Percentiles rank a stretch among this genome's conserved stretches.
phyloP scores from a whole-genome alignment of 345 rosid genomes.

The Orychophragmus violaceus region DNA sequence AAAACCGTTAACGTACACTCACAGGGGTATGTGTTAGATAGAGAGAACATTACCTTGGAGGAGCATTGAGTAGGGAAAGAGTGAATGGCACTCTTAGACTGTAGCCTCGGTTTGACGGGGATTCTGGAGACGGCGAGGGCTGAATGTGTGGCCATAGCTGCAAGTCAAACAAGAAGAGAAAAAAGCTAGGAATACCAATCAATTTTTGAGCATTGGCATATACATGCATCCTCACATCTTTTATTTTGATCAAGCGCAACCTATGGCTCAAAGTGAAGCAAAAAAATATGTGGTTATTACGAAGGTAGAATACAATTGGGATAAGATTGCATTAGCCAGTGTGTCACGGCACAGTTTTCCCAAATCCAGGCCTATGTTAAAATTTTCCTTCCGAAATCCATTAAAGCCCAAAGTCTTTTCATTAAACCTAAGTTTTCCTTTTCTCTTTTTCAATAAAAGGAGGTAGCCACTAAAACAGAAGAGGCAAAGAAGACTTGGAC shows the following conservation, averaged over 20 bases:
- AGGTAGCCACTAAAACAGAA: no score
- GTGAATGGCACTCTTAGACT: slow-evolving; percentile 43
- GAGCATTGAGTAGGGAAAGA: slow-evolving; percentile 75
- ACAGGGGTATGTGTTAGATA: background rate
- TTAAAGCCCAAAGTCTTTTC: no score
- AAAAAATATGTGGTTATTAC: slow-evolving; percentile 53
- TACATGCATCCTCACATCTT: slow-evolving; percentile 23
- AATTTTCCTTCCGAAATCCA: no score
- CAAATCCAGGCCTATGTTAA: no score
- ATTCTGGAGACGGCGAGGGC: slow-evolving; percentile 83
- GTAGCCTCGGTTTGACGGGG: slow-evolving; percentile 54
- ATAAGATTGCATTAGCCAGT: slow-evolving; percentile 41
- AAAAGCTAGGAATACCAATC: slow-evolving; percentile 7
- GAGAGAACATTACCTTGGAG: slow-evolving; percentile 43
- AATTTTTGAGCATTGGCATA: slow-evolving; percentile 10
- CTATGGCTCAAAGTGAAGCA: slow-evolving; percentile 39
- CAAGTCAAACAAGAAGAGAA: slow-evolving; percentile 25
- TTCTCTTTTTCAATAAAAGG: no score
- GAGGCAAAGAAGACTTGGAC: no score
- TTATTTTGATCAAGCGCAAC: slow-evolving; percentile 7
- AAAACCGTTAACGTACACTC: background rate
- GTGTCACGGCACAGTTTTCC: no score
- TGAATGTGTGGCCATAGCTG: slow-evolving; percentile 85
- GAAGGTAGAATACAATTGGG: slow-evolving; percentile 29
- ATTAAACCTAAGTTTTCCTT: no score